phyloP scores from a whole-genome alignment of 495 filamentous ascomycete species.

The Penicillium psychrofluorescens region DNA sequence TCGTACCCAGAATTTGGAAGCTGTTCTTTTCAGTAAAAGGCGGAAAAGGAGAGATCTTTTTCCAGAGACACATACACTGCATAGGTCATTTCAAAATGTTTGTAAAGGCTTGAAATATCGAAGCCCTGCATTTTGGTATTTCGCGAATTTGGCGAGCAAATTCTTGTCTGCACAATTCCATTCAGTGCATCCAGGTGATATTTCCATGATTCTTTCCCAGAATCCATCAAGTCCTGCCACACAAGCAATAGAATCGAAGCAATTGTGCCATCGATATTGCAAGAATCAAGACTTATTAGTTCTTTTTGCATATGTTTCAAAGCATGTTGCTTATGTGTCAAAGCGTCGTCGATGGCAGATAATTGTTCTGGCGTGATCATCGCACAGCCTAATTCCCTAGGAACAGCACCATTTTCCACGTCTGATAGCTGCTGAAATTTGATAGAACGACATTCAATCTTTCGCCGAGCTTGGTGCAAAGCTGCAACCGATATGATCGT shows the following conservation, averaged over 20 bases:
- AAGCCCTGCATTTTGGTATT: neutral
- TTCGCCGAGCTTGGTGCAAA: slow-evolving; percentile 8
- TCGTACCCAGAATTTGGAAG: slow-evolving; percentile 3
- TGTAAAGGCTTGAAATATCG: neutral
- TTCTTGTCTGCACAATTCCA: slow-evolving; percentile 2
- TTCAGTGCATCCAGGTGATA: slow-evolving; percentile 10
- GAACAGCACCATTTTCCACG: neutral
- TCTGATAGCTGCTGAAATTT: neutral
- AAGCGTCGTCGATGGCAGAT: slow-evolving; percentile 2
- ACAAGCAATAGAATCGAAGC: slow-evolving; percentile 12
- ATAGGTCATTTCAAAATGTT: slow-evolving; percentile 8
- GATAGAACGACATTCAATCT: neutral
- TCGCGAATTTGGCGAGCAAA: neutral
- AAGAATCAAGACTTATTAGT: neutral
- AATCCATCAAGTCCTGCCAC: slow-evolving; percentile 13
- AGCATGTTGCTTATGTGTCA: slow-evolving; percentile 9
- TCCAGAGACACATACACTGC: neutral
- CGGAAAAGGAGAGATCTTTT: no score
- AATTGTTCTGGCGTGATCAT: neutral
- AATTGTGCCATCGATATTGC: slow-evolving; percentile 8
- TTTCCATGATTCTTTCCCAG: slow-evolving; percentile 11
- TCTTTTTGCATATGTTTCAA: slow-evolving; percentile 4
- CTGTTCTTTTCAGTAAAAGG: slow-evolving; percentile 1
- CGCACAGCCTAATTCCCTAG: neutral
- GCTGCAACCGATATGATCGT: slow-evolving; percentile 12